Conservation (phyloP, 805 yeast genomes). For the Clavispora santaluciae region DNA sequence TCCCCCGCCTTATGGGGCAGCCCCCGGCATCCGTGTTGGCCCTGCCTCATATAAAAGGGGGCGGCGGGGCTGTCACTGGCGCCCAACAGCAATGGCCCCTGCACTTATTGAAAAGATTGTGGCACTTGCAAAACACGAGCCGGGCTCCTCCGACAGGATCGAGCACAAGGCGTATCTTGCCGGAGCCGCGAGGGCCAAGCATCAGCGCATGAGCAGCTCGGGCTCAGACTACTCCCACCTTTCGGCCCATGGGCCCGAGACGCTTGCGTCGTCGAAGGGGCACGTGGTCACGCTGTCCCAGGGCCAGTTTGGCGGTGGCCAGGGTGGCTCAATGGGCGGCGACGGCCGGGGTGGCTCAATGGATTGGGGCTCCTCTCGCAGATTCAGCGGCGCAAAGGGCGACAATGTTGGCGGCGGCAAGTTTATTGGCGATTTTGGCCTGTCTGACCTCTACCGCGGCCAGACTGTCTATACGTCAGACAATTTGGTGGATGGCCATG, state of each 20-base stretch:
- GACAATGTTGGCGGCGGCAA: neutral
- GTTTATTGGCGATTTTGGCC: neutral
- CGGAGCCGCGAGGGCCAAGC: conserved; percentile 1
- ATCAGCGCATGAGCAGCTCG: neutral
- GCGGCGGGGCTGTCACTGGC: no score
- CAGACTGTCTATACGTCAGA: no score
- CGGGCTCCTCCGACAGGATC: neutral
- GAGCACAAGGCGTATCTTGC: conserved; percentile 11
- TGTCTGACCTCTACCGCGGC: no score
- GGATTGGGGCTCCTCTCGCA: no score
- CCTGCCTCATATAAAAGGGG: no score
- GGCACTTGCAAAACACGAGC: neutral
- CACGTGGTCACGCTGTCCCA: neutral
- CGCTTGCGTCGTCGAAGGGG: neutral
- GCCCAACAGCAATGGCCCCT: neutral
- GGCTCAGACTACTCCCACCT: neutral
- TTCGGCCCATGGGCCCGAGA: neutral
- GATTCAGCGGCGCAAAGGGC: neutral
- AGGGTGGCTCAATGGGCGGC: no score
- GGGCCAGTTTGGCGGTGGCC: neutral
- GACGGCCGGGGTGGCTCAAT: no score
- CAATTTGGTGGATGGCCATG: neutral
- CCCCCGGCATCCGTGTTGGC: no score
- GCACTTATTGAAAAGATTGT: neutral
- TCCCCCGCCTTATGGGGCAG: no score